These are phyloP conservation scores for Trichomonas tenax DNA, from an alignment of 208 protist species.

Conservation along the genomic window DNA sequence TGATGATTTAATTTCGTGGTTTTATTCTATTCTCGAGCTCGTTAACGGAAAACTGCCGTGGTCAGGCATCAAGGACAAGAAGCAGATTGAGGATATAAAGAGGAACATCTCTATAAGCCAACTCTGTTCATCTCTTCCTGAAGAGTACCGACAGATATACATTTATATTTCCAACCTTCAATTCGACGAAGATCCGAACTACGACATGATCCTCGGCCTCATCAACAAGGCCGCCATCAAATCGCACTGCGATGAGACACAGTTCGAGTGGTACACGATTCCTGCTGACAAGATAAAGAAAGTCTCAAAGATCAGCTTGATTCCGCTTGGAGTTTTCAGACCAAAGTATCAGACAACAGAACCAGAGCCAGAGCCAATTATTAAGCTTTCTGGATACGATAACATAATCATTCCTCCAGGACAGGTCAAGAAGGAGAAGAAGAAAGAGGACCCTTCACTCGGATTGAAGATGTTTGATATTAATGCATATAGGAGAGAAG, in stretches of 20 bases:
- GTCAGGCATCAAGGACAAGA: not conserved
- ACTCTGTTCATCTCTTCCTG: not conserved
- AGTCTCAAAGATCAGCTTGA: not conserved
- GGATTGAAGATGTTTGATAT: not conserved
- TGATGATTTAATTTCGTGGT: not conserved
- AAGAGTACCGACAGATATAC: not conserved
- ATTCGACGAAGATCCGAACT: not conserved
- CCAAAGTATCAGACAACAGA: not conserved
- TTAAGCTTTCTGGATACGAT: not conserved
- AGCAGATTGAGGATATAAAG: not conserved
- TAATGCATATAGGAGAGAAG: not conserved
- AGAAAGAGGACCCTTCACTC: not conserved
- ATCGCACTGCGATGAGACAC: not conserved
- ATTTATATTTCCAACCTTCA: not conserved
- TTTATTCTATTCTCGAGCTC: not conserved
- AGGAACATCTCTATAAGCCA: not conserved
- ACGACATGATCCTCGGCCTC: not conserved
- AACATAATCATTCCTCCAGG: not conserved
- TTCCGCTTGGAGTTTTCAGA: not conserved
- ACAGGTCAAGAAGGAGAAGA: not conserved
- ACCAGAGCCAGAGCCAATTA: not conserved
- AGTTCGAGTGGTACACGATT: not conserved
- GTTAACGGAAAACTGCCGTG: not conserved
- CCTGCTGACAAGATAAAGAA: not conserved
- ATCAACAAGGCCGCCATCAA: not conserved